Base-by-base conservation (phyloP, 2,329 filamentous ascomycete species). In the Tolypocladium sp. region DNA sequence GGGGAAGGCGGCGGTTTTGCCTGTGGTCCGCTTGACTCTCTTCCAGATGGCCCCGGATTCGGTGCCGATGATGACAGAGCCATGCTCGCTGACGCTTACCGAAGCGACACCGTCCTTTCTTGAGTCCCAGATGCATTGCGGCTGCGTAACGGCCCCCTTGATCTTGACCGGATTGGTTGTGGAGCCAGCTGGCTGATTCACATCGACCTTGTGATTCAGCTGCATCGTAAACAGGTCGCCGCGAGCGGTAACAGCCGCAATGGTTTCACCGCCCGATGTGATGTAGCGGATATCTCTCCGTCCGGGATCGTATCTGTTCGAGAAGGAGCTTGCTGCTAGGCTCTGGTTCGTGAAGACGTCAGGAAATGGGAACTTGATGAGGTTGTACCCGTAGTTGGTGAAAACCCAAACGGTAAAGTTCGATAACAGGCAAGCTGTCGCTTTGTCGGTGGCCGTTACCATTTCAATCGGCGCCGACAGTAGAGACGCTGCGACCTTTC, bases 81-180 rank as follows among this genome's bases (percentile, higher is more conserved):
- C 94, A 71, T 97, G 89, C 70, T 96, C 92, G 42, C 92, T 91
- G 3, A 97, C 88, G 62, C 86, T 89, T 2, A 96, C 91, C 60
- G 96, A 96, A 57, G 84, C 84, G 37, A 91, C 92, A 4, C 92
- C 92, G 60, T 90, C 88, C 69, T 95, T 97, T 65, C 88, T 88
- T 2, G 92, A 87, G 37, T 88, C 90, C 94, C 94, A 99, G 33
- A 97, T 87, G 60, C 90, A 87, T 62, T 90, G 85, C 0, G 93
- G 91, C 42, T 79, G 75, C 0, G 90, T 92, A 3, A 97, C 78
- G 2, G 92, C 90, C 62, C 88, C 89, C 64, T 89, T 90, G 61
- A 96, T 95, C 70, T 96, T 96, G 56, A 88, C 84, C 0, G 93
- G 92, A 68, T 97, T 97, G 0, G 93, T 97, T 0, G 93, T 97